A percentile compares a stretch with the other conserved stretches of the same genome.
Conservation (phyloP, 2,329 filamentous ascomycete genomes). For the Penicillium vulpinum region DNA sequence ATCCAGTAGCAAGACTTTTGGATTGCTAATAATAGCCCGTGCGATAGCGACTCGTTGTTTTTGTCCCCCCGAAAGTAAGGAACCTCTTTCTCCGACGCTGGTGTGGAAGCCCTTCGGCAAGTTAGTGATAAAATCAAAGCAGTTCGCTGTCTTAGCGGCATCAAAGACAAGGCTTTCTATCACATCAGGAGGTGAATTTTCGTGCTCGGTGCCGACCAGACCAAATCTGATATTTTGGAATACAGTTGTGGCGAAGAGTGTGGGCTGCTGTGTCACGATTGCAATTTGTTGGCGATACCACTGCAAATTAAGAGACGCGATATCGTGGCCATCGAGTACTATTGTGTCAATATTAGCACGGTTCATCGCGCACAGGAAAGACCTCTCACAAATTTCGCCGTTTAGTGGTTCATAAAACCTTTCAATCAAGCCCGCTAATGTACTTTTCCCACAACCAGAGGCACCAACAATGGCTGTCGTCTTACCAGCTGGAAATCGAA, state of each 20-base stretch:
- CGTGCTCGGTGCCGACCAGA: background rate
- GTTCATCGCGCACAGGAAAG: background rate
- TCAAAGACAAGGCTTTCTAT: background rate
- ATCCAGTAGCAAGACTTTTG: conserved; percentile 87
- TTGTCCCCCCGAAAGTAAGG: conserved; percentile 83
- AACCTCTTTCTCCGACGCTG: conserved; percentile 48
- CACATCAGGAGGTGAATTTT: background rate
- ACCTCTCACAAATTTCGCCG: conserved; percentile 45
- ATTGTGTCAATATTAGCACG: background rate
- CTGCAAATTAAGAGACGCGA: conserved; percentile 72
- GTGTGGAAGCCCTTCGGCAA: conserved; percentile 9
- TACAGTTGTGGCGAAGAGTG: conserved; percentile 78
- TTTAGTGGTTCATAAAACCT: conserved; percentile 73
- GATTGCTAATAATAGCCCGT: conserved; percentile 83
- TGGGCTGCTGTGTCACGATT: conserved; percentile 81
- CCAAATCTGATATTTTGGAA: conserved; percentile 67
- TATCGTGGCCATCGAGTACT: conserved; percentile 69
- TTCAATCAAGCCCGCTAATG: conserved; percentile 7
- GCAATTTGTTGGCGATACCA: conserved; percentile 91
- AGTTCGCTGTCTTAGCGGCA: background rate
- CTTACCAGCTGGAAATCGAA: background rate
- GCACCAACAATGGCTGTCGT: conserved; percentile 6
- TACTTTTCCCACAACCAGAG: conserved; percentile 12
- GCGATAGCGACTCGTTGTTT: conserved; percentile 97
- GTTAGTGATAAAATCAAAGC: conserved; percentile 1